These are phyloP conservation scores for Torrubiellomyces zombiae DNA, from an alignment of 2,329 filamentous ascomycete genomes.

Conservation along the genomic window DNA sequence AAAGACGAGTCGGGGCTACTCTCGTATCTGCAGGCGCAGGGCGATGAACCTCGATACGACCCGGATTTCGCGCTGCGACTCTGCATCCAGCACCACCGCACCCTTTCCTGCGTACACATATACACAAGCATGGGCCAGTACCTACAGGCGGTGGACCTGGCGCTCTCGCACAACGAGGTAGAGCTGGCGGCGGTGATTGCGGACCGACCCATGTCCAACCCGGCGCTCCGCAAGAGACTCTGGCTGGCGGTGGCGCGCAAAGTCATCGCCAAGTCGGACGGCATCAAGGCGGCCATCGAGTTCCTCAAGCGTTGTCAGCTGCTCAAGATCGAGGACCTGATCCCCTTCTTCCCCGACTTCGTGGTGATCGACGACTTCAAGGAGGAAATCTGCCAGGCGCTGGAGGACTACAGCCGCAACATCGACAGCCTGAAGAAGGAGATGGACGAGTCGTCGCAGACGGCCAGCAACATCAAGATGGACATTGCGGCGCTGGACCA, in stretches of 20 bases:
- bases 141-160: slow-evolving; percentile 80
- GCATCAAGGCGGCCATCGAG: slow-evolving; percentile 85
- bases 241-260: slow-evolving; percentile 93
- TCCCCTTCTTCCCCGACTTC: slow-evolving; percentile 97
- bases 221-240: slow-evolving; percentile 72
- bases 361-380: slow-evolving; percentile 99
- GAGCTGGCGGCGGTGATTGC: slow-evolving; percentile 82
- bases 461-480: slow-evolving; percentile 75
- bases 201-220: slow-evolving; percentile 65
- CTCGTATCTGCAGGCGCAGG: slow-evolving; percentile 79
- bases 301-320: slow-evolving; percentile 86
- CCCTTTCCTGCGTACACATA: slow-evolving; percentile 90
- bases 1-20: slow-evolving; percentile 73
- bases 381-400: slow-evolving; percentile 84
- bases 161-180: slow-evolving; percentile 74
- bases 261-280: slow-evolving; percentile 71
- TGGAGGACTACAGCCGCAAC: slow-evolving; percentile 83
- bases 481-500: slow-evolving; percentile 77
- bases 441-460: slow-evolving; percentile 88
- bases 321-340: slow-evolving; percentile 86
- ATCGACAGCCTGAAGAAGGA: slow-evolving; percentile 80
- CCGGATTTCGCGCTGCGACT: slow-evolving; percentile 90
- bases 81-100: slow-evolving; percentile 86
- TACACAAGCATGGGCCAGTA: slow-evolving; percentile 96
- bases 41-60: slow-evolving; percentile 74